Evolutionary conservation across 257 asterid species (phyloP), one percentile per base, ranked within the genome.

Genomic region (Solanum pimpinellifolium): DNA sequence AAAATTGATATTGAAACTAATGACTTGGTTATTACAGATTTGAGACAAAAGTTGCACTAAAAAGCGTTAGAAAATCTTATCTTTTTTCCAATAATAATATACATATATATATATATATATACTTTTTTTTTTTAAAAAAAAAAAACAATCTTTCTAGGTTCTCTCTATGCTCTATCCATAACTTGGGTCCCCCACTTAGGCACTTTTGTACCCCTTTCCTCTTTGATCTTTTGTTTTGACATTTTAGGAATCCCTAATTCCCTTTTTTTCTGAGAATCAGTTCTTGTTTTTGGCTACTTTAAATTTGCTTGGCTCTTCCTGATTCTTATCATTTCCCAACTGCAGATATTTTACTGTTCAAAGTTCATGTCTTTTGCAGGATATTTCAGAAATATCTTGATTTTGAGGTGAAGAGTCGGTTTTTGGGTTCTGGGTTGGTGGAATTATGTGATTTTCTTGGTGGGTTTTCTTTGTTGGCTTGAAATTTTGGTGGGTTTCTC

Each of bases 261-360:
- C 31, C 74, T 47, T 65, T 80, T 44, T 37, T 73, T 86, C 88
- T 15, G 62, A 35, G 88, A 84, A 85, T 89, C 92, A 11, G 39
- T 16, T 86, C 85, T 23, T 65, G 75, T 49, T 25, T 76, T 41
- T 11, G 59, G 21, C 20, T 6, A 23, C 83, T 76, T 76, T 41
- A 69, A 80, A 62, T 69, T 84, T 35, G 84, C 85, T 41, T 41
- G 44, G 88, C n/a, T 11, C 15, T 37, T 18, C 13, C 27, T 70
- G 31, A 47, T 66, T 39, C 56, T 56, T 83, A 60, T 83, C 47
- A 83, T 84, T 84, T 46, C 66, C 46, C 81, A 12, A 73, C 62
- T 42, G n/a, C 29, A 8, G 12, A 33, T 66, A 25, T 84, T 84
- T 9, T 25, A 68, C 41, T 68, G 39, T 27, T 70, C 31, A 68